Evolutionary conservation across 164 flowering plant species (phyloP).

Genomic region (Aristolochia contorta): DNA sequence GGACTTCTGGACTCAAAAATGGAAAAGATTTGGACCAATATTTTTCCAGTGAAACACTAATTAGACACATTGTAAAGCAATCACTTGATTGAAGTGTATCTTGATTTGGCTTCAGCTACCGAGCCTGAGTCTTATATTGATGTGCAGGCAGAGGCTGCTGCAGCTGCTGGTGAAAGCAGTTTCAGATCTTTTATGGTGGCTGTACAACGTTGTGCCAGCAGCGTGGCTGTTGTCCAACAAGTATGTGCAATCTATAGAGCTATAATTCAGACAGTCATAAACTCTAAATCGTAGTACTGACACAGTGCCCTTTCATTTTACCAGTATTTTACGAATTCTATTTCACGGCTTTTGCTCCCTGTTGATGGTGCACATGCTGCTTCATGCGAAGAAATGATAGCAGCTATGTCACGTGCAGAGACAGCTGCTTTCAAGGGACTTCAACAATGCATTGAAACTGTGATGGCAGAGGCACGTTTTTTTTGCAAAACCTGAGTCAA

Average conservation of each 20-base stretch:
- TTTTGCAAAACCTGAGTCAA: neutral
- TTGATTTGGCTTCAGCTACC: no score
- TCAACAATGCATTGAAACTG: constrained; percentile 96
- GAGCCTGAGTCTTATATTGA: neutral
- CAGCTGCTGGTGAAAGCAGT: constrained; percentile 99
- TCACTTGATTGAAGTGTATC: no score
- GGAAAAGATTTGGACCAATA: no score
- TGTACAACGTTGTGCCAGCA: constrained; percentile 92
- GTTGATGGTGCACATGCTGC: constrained; percentile 99
- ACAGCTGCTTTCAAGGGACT: constrained; percentile 95
- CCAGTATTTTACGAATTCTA: constrained; percentile 88
- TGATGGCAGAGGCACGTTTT: constrained; percentile 83
- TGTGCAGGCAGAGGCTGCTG: constrained; percentile 97
- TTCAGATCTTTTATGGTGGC: constrained; percentile 99
- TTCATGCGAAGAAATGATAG: constrained; percentile 94
- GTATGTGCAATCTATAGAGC: constrained; percentile 26
- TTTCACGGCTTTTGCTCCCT: constrained; percentile 83
- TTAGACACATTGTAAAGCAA: no score
- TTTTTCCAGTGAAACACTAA: no score
- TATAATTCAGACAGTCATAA: neutral
- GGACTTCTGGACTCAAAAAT: no score
- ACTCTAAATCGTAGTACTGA: constrained; percentile 1
- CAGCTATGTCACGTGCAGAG: constrained; percentile 96
- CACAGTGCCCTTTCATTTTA: constrained; percentile 1
- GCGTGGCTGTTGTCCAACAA: constrained; percentile 97